Evolutionary conservation across 305 asterid species (phyloP).

Genomic region (Caryopteris hybrid): DNA sequence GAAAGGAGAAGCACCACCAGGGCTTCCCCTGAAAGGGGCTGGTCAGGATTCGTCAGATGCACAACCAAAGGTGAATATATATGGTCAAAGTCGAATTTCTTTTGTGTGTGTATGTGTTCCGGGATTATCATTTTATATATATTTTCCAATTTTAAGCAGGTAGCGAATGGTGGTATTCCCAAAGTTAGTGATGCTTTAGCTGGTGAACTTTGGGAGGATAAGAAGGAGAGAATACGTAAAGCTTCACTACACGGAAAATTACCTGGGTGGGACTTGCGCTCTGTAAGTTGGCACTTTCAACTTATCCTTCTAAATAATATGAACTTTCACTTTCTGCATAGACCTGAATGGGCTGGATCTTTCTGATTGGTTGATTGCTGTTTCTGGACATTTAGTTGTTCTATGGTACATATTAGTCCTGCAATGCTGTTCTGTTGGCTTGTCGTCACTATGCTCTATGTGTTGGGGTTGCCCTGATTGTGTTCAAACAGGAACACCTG

Average conservation of each 20-base stretch:
- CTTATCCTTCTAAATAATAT: background rate
- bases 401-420: background rate
- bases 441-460: background rate
- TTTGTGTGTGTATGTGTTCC: slow-evolving; percentile 7
- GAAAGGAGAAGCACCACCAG: slow-evolving; percentile 99
- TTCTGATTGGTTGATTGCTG: slow-evolving; percentile 11
- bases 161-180: slow-evolving; percentile 74
- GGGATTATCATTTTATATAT: slow-evolving; percentile 13
- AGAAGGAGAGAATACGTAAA: slow-evolving; percentile 91
- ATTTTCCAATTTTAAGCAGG: slow-evolving; percentile 41
- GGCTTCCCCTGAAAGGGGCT: slow-evolving; percentile 98
- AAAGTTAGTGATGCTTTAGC: slow-evolving; percentile 89
- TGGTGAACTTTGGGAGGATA: slow-evolving; percentile 98
- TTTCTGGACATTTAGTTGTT: slow-evolving; percentile 13
- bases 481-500: background rate
- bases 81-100: slow-evolving; percentile 13
- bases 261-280: slow-evolving; percentile 98
- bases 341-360: background rate
- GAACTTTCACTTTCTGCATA: background rate
- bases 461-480: background rate
- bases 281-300: slow-evolving; percentile 58
- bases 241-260: slow-evolving; percentile 79
- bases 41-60: slow-evolving; percentile 99
- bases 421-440: background rate
- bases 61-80: slow-evolving; percentile 60